phyloP scores from a whole-genome alignment of 208 protist species.

The Acanthamoeba polyphaga region DNA sequence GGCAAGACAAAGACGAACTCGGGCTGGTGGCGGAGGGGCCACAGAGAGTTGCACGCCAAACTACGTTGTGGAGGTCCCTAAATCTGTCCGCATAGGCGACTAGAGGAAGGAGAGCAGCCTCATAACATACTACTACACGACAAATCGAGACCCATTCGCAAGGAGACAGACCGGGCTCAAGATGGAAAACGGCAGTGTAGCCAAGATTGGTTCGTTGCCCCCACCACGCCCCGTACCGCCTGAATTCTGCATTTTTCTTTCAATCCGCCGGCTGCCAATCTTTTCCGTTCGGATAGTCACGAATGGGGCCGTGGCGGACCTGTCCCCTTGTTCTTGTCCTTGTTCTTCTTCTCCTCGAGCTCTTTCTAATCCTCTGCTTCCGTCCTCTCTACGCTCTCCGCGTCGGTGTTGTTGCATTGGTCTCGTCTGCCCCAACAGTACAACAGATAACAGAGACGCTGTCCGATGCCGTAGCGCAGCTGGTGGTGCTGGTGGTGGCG shows the following conservation, averaged over 20 bases:
- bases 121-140: neutral
- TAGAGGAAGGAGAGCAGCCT: neutral
- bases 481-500: slow-evolving; percentile 73
- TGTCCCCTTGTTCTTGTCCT: too few species aligned
- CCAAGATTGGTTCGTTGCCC: slow-evolving; percentile 7
- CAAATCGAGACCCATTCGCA: too few species aligned
- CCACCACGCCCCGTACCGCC: too few species aligned
- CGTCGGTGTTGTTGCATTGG: neutral
- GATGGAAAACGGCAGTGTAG: slow-evolving; percentile 24
- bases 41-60: neutral
- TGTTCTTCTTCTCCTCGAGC: too few species aligned
- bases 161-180: neutral
- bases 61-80: neutral
- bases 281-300: neutral
- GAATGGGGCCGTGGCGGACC: too few species aligned
- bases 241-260: too few species aligned
- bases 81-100: neutral
- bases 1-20: neutral
- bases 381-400: neutral
- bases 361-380: too few species aligned
- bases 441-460: slow-evolving; percentile 76
- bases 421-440: slow-evolving; percentile 27
- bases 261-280: too few species aligned
- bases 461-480: slow-evolving; percentile 69
- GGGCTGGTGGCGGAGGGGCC: neutral